Base-by-base conservation (phyloP, 805 yeast genomes). In the Priceomyces fermenticarens region DNA sequence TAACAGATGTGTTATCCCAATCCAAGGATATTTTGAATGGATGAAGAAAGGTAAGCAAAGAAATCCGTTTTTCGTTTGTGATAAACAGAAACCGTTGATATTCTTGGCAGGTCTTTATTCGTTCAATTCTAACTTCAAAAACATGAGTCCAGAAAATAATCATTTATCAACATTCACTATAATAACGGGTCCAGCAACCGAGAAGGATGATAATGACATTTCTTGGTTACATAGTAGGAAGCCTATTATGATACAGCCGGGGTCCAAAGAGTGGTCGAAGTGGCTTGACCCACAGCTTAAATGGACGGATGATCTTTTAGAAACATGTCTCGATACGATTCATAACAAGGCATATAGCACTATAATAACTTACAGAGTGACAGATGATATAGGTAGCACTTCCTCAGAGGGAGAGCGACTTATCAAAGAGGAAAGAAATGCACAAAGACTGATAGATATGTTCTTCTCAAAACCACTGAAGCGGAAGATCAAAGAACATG, bases 1-100 rank as follows among this genome's bases (percentile, higher is more conserved):
- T 7, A 64, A 67, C 4, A 65, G 96, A 30, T 89, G 96, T 57
- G 81, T 83, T 1, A 78, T 88, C 0, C 91, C 95, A 0, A 73
- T 86, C 30, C 75, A 78, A 52, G 97, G 97, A 0, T 90, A 90
- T 59, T 90, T 78, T 54, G 97, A 90, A 60, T 90, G 97, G 97
- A 64, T 55, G 39, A 61, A 56, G 20, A 46, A 52, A 25, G 64
- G 59, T 32, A 53, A 53, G 3, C 66, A 65, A 8, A 83, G 80
- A 53, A 57, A 59, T 0, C 97, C 97, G 0, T 78, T 83, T 55
- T 90, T 67, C 53, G 71, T 89, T 12, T 75, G 71, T 27, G 69
- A 84, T 26, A 72, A 69, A 32, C 78, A 75, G 41, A 60, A 63
- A 0, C 64, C 75, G 6, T 48, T 89, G 32, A 62, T 85, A 60